Conservation (phyloP, 1,284 basidiomycete species). For the Boletus mariae region DNA sequence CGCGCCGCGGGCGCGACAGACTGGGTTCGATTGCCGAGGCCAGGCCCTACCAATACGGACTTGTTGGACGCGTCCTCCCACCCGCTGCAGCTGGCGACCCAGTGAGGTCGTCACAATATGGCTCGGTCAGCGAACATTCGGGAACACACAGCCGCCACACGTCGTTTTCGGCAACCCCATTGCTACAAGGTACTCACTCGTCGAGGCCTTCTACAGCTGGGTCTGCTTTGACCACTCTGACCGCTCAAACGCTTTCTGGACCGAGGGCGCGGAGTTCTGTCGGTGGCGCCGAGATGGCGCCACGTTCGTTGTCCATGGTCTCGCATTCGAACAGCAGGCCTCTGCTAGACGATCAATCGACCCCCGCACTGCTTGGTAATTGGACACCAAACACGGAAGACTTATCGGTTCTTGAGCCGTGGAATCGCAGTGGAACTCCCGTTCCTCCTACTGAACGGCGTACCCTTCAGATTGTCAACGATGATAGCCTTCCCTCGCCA, state of each 20-base stretch:
- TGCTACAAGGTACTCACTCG: slow-evolving; percentile 20
- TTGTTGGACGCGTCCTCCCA: slow-evolving; percentile 43
- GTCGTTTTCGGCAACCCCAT: slow-evolving; percentile 26
- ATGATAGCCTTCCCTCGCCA: slow-evolving; percentile 23
- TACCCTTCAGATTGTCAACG: slow-evolving; percentile 29
- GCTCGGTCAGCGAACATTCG: slow-evolving; percentile 23
- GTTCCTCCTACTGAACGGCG: slow-evolving; percentile 19
- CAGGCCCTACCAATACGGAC: slow-evolving; percentile 50
- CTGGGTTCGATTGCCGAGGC: slow-evolving; percentile 25
- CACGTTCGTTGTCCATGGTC: slow-evolving; percentile 23
- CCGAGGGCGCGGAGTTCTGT: slow-evolving; percentile 6
- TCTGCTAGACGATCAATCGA: slow-evolving; percentile 3
- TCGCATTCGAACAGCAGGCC: slow-evolving; percentile 19
- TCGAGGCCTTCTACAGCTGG: slow-evolving; percentile 43
- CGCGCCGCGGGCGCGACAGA: slow-evolving; percentile 10
- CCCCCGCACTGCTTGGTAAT: slow-evolving; percentile 4
- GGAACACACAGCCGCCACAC: slow-evolving; percentile 29
- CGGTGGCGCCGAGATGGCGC: slow-evolving; percentile 4
- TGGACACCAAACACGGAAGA: slow-evolving; percentile 25
- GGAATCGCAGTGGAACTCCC: slow-evolving; percentile 23
- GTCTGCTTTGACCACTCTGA: slow-evolving; percentile 27
- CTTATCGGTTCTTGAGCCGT: slow-evolving; percentile 16
- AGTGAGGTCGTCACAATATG: slow-evolving; percentile 22
- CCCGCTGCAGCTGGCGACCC: slow-evolving; percentile 38
- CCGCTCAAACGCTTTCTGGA: slow-evolving; percentile 16